Evolutionary conservation across 352 stramenopile genomes (phyloP), one percentile per base, ranked within the genome.

Genomic region (Blastocystis sp.): DNA sequence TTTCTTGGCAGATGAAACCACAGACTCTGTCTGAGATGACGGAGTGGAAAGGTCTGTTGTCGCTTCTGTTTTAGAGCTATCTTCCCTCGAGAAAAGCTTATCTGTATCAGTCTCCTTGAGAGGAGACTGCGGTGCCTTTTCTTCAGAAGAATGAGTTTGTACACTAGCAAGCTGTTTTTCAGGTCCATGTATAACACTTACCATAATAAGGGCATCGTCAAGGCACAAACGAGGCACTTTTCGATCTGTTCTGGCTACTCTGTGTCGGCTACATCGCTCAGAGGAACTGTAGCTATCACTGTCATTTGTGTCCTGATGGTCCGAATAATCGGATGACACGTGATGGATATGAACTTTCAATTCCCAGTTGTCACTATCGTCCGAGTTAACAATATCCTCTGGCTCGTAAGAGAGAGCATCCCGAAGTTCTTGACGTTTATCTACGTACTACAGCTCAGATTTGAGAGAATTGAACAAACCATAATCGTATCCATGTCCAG

Each of bases 201-300:
- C 71, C 71, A 67, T 83, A 56, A 83, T 83, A 19, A 83, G 71
- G 1, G 71, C 71, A 43, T 83, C 71, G 29, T 83, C 71, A n/a
- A 83, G 51, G 49, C 32, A 52, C 6, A 83, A 49, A 49, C 71
- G 71, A 32, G 71, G 46, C 5, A 16, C 14, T 24, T 51, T 83
- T 24, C 46, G 42, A 19, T 83, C 71, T n/a, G 12, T 24, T 29
- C 65, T n/a, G 19, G 32, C n/a, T 2, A 4, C n/a, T 19, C 65
- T n/a, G 1, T 21, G 21, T 37, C 65, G 37, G 42, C 24, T 32
- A 32, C 16, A 69, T 9, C 1, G 21, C 5, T 24, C 59, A 32
- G 14, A 46, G 59, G 54, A 61, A n/a, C 19, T 69, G 32, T 69
- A 4, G 6, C 59, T 43, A 63, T 35, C 56, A 35, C 5, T 63